A percentile compares a stretch with the other conserved stretches of the same genome.
phyloP scores from a whole-genome alignment of 306 rosid genomes.

The Trifolium pratense region DNA sequence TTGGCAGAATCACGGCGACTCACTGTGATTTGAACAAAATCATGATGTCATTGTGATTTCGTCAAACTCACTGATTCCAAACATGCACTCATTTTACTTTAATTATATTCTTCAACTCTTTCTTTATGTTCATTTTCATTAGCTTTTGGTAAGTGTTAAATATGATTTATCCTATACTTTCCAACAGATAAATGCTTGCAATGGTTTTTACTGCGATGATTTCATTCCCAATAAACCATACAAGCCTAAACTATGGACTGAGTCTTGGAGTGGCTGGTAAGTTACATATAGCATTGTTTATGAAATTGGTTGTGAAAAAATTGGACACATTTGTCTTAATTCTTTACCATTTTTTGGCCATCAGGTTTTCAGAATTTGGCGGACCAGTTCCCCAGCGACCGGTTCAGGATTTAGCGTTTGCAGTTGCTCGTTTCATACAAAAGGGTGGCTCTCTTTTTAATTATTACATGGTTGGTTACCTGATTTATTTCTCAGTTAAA shows the following conservation, averaged over 20 bases:
- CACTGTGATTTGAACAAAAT: too few species aligned
- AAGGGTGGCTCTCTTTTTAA: constrained; percentile 83
- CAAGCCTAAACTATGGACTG: constrained; percentile 94
- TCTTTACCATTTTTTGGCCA: constrained; percentile 21
- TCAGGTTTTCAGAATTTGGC: constrained; percentile 93
- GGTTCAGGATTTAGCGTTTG: constrained; percentile 91
- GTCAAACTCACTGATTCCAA: too few species aligned
- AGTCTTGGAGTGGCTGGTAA: constrained; percentile 99
- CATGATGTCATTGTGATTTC: too few species aligned
- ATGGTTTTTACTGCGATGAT: constrained; percentile 88
- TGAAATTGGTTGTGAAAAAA: constrained; percentile 25
- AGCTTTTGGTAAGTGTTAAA: background rate
- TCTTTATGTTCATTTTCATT: too few species aligned
- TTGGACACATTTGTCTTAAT: constrained; percentile 28
- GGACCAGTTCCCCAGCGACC: constrained; percentile 77
- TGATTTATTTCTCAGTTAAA: constrained; percentile 31
- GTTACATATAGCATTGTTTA: constrained; percentile 21
- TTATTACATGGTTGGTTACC: constrained; percentile 88
- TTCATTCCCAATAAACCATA: constrained; percentile 93
- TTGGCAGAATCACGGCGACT: background rate
- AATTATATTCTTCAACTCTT: too few species aligned
- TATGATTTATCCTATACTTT: constrained; percentile 30
- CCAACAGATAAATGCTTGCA: constrained; percentile 83
- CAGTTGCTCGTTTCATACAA: constrained; percentile 89
- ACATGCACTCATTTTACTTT: too few species aligned